Evolutionary conservation across 495 filamentous ascomycete genomes (phyloP).

Genomic region (Peziza echinospora): DNA sequence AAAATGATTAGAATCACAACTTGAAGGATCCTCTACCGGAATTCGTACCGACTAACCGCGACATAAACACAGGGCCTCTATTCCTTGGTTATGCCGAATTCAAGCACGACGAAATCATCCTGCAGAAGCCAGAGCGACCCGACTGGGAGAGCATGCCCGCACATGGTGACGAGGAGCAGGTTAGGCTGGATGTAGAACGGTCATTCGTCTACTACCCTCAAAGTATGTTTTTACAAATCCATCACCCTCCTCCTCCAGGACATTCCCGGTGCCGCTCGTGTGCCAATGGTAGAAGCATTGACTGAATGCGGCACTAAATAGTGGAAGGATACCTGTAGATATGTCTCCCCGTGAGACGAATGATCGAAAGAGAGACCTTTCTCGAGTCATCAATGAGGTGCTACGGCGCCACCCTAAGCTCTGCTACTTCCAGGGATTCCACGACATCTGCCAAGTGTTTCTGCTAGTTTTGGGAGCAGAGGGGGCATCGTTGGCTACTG

Average conservation of each 20-base stretch:
- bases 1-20: neutral
- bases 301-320: neutral
- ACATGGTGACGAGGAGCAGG: conserved; percentile 22
- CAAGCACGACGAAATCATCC: neutral
- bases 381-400: conserved; percentile 19
- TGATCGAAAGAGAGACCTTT: conserved; percentile 22
- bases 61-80: conserved; percentile 11
- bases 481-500: conserved; percentile 33
- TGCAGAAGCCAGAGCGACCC: neutral
- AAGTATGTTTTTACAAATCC: conserved; percentile 28
- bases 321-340: conserved; percentile 19
- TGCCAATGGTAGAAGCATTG: neutral
- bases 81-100: conserved; percentile 11
- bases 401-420: conserved; percentile 57
- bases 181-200: conserved; percentile 74
- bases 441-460: conserved; percentile 95
- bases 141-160: conserved; percentile 18
- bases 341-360: conserved; percentile 27
- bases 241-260: neutral
- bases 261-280: too few species aligned
- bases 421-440: conserved; percentile 94
- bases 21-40: neutral
- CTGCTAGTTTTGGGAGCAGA: conserved; percentile 54
- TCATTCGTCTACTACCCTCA: conserved; percentile 94
- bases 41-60: conserved; percentile 17